Base-by-base conservation (phyloP, 202 grass and related monocot species). In the Zizania palustris region DNA sequence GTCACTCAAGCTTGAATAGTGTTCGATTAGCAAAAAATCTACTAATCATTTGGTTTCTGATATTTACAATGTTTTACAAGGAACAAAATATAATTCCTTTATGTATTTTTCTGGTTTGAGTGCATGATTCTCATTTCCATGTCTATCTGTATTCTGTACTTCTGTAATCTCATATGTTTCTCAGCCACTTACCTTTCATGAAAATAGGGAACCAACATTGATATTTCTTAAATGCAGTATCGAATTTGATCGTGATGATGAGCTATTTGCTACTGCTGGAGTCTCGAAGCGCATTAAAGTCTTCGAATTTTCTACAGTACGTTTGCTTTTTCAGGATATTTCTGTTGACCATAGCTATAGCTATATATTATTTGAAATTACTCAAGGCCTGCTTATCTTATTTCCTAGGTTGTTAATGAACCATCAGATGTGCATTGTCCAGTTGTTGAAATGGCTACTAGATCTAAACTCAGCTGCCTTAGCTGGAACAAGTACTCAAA, bases 401-500 rank as follows among this genome's bases (percentile, higher is more conserved):
- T 65, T 72, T 68, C 68, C 75, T 81, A 99, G 96, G 88, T 99
- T 79, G 87, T 96, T 72, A 99, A 99, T 85, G 89, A 93, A 82
- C 85, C 87, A 71, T 90, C 92, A 45, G 92, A 99, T 72, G 85
- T 90, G 48, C 90, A 99, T 66, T 99, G 96, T 70, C 96, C 96
- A 12, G 89, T 96, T 77, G 96, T 99, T 60, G 92, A 99, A 86
- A 91, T 99, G 92, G 73, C 92, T 55, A 96, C 92, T 16, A 85
- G 96, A 84, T 96, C 96, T 48, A 99, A 99, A 84, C 87, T 99
- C 63, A 99, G 96, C 79, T 99, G 96, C 87, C 88, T 99, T 84
- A 99, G 92, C 81, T 99, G 96, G 96, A 99, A 99, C 87, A 99
- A 99, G 68, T 99, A 95, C 84, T 99, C 96, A 15, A 99, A 99